phyloP scores from a whole-genome alignment of 176 grass and related monocot genomes.

The Oryza longistaminata region DNA sequence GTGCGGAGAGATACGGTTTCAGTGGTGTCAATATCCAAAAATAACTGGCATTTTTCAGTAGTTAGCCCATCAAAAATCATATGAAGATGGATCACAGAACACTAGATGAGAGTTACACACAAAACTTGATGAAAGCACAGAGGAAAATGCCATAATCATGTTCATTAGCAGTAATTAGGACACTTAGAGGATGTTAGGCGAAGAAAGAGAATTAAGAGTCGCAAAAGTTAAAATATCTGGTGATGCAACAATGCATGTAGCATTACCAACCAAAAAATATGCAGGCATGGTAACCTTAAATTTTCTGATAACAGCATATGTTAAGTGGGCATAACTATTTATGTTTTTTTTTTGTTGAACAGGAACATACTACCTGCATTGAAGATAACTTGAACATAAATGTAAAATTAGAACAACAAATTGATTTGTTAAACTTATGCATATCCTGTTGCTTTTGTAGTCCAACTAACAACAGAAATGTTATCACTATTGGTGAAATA shows the following conservation, averaged over 20 bases:
- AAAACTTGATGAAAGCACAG: not conserved
- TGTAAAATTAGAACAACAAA: not conserved
- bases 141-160: not conserved
- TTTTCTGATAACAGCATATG: slow-evolving; percentile 4
- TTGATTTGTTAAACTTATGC: slow-evolving; percentile 1
- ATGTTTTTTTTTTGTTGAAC: not conserved
- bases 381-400: not conserved
- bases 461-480: not conserved
- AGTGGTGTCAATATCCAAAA: not conserved
- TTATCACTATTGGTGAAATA: slow-evolving; percentile 3
- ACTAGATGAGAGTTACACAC: not conserved
- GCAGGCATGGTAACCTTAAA: not conserved
- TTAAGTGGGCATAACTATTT: slow-evolving; percentile 6
- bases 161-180: not conserved
- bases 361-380: slow-evolving; percentile 20
- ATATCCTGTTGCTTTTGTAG: slow-evolving; percentile 11
- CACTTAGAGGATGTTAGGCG: not conserved
- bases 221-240: not conserved
- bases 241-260: not conserved
- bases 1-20: not conserved
- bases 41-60: not conserved
- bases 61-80: slow-evolving; percentile 12
- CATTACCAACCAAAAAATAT: slow-evolving; percentile 1
- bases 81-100: not conserved
- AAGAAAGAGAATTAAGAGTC: not conserved